These are phyloP conservation scores for Trametes maxima DNA, from an alignment of 768 basidiomycete species.

Conservation along the genomic window DNA sequence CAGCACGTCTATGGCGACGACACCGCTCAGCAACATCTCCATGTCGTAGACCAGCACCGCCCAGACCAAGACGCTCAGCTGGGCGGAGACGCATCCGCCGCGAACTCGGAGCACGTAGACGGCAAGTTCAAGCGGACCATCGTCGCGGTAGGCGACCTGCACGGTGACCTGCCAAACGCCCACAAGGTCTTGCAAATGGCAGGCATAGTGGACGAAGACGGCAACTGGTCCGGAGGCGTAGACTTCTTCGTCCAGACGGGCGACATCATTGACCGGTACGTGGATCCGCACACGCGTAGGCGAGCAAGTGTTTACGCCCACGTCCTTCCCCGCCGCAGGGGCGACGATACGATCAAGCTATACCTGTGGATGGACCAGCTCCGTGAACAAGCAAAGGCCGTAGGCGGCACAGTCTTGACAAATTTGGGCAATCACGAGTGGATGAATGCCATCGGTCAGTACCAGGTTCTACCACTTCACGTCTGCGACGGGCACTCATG, in stretches of 20 bases:
- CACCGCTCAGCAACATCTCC: not conserved
- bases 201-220: conserved; percentile 67
- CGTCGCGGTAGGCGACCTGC: conserved; percentile 90
- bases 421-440: conserved; percentile 95
- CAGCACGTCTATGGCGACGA: conserved; percentile 15
- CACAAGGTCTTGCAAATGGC: conserved; percentile 80
- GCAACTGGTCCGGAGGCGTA: conserved; percentile 80
- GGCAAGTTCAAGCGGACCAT: conserved; percentile 48
- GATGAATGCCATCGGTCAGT: conserved; percentile 84
- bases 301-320: not conserved
- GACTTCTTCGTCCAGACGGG: conserved; percentile 95
- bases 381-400: conserved; percentile 67
- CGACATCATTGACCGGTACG: conserved; percentile 90
- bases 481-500: not conserved
- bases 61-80: not conserved
- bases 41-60: conserved; percentile 1
- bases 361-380: conserved; percentile 86
- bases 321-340: conserved; percentile 45
- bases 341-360: conserved; percentile 86
- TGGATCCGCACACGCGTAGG: not conserved
- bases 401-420: conserved; percentile 73
- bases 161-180: conserved; percentile 85
- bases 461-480: not conserved
- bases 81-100: not conserved
- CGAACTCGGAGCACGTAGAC: not conserved